A percentile compares a stretch with the other conserved stretches of the same genome.
These are phyloP conservation scores for Pichia sp. DNA, from an alignment of 1,139 yeast species.

Conservation along the genomic window DNA sequence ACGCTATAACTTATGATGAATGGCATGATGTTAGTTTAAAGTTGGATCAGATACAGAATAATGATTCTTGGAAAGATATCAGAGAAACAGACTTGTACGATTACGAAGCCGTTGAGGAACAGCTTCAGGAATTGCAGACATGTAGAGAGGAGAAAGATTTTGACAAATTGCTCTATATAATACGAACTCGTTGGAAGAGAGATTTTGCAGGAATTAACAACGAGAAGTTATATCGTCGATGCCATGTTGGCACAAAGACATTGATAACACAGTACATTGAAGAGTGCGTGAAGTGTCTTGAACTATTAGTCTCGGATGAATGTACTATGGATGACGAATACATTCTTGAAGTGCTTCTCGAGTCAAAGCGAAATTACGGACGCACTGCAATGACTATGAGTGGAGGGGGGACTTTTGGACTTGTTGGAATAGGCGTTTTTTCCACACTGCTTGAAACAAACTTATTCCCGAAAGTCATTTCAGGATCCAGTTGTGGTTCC, in stretches of 20 bases:
- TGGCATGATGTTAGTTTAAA: conserved; percentile 63
- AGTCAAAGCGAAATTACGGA: conserved; percentile 87
- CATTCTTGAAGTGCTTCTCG: conserved; percentile 70
- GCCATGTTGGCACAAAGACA: conserved; percentile 79
- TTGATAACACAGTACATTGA: conserved; percentile 75
- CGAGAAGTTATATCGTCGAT: conserved; percentile 64
- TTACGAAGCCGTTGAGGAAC: conserved; percentile 47
- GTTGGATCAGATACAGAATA: conserved; percentile 58
- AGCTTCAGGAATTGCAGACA: conserved; percentile 50
- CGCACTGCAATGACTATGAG: conserved; percentile 86
- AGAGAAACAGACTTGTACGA: conserved; percentile 65
- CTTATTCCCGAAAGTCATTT: conserved; percentile 78
- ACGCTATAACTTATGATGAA: conserved; percentile 58
- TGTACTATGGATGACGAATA: conserved; percentile 60
- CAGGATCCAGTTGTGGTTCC: conserved; percentile 96
- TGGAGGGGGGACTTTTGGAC: conserved; percentile 94
- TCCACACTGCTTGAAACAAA: conserved; percentile 69
- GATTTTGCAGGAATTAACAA: conserved; percentile 88
- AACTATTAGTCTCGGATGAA: conserved; percentile 36
- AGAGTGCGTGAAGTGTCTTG: conserved; percentile 66
- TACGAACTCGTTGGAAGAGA: conserved; percentile 80
- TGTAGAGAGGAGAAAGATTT: conserved; percentile 57
- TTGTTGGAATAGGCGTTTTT: conserved; percentile 87
- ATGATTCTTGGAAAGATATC: conserved; percentile 64
- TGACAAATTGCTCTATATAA: conserved; percentile 56